A percentile compares a stretch with the other conserved stretches of the same genome.
phyloP scores from a whole-genome alignment of 176 grass and related monocot genomes.

The Ensete ventricosum region DNA sequence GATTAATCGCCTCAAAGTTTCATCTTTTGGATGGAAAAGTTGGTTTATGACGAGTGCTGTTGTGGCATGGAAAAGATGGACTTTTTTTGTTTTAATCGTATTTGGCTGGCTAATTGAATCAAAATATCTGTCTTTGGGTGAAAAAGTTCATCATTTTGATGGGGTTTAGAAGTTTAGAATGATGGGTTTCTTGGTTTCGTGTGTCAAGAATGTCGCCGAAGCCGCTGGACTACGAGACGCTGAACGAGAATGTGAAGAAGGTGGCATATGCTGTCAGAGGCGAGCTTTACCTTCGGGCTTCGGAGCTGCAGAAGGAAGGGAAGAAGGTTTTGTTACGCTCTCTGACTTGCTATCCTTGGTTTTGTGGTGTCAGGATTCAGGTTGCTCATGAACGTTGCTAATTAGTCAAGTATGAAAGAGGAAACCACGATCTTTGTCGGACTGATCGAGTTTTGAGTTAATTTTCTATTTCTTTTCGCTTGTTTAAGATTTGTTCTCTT shows the following conservation, averaged over 20 bases:
- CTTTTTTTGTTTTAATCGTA: not conserved
- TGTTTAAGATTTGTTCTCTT: not conserved
- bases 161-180: not conserved
- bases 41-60: not conserved
- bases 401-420: not conserved
- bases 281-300: constrained; percentile 92
- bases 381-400: too few relatives aligned
- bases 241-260: constrained; percentile 98
- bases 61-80: not conserved
- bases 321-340: constrained; percentile 38
- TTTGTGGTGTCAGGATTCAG: not conserved
- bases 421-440: too few relatives aligned
- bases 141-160: not conserved
- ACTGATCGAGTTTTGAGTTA: not conserved
- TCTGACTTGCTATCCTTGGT: not conserved
- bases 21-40: not conserved
- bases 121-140: not conserved
- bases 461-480: not conserved
- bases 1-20: not conserved
- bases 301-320: constrained; percentile 96
- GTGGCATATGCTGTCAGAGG: constrained; percentile 88
- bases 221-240: constrained; percentile 76
- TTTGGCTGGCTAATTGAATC: not conserved
- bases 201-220: constrained; percentile 43
- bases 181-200: not conserved